Evolutionary conservation across 805 yeast genomes (phyloP), one percentile per base, ranked within the genome.

Genomic region (Maudiozyma barnettii): DNA sequence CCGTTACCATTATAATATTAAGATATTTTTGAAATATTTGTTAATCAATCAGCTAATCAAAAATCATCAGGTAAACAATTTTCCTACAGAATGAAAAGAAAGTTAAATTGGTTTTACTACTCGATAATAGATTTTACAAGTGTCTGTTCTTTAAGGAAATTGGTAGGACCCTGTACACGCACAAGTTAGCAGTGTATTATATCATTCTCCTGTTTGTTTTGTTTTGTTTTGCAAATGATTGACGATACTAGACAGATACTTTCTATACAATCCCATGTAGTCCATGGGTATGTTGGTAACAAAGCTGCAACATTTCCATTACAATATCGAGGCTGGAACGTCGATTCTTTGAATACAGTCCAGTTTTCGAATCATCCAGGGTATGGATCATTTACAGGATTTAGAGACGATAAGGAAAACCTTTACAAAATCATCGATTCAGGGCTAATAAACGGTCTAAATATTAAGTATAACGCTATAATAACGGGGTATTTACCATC

Each of bases 271-370:
- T 86, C 96, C 3, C 96, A 91, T 64, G 98, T 91, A 1, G 88
- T 79, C 2, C 97, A 91, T 62, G 99, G 99, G 2, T 83, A 86
- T 58, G 99, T 91, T 3, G 99, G 99, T 1, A 89, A 89, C 63
- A 76, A 81, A 48, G 95, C 96, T 0, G 85, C 93, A 0, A 84
- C 91, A 2, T 85, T 91, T 60, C 96, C 98, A 0, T 67, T 91
- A 19, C 97, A 91, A 60, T 69, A 79, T 39, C 72, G 78, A 40
- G 93, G 93, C 0, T 91, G 97, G 96, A 90, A 93, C 59, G 95
- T 90, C 8, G 96, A 91, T 62, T 80, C 79, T n/a, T 71, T 91
- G 45, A 87, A 91, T 65, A 87, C 96, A 0, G 95, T 90, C 18
- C 84, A 86, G 57, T 81, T 81, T 56, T 85, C 96, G 1, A 89